These are phyloP conservation scores for Nicotiana attenuata DNA, from an alignment of 257 asterid species.

Conservation along the genomic window DNA sequence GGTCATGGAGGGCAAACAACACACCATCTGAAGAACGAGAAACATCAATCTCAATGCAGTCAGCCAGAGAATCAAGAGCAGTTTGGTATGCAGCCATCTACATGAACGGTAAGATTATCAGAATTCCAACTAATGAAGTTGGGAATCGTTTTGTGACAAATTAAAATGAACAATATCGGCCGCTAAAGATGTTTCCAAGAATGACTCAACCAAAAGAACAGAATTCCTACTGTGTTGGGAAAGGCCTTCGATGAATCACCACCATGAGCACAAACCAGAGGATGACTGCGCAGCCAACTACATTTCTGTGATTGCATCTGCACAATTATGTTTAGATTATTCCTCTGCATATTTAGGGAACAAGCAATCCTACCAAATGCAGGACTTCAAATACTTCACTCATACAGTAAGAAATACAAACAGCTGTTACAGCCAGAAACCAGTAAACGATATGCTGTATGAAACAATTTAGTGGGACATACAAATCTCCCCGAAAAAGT, in stretches of 20 bases:
- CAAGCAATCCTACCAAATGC: background rate
- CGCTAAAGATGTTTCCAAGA: background rate
- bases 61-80: conserved; percentile 77
- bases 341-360: background rate
- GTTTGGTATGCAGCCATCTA: conserved; percentile 70
- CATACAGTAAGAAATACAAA: background rate
- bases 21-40: conserved; percentile 94
- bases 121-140: background rate
- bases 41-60: conserved; percentile 89
- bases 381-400: background rate
- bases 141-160: background rate
- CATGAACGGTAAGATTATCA: conserved; percentile 8
- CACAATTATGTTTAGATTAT: conserved; percentile 11
- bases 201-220: conserved; percentile 5
- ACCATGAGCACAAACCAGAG: conserved; percentile 96
- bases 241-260: conserved; percentile 94
- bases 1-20: conserved; percentile 90
- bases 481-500: background rate
- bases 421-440: background rate
- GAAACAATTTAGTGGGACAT: background rate
- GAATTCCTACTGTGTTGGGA: conserved; percentile 79
- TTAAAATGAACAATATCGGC: background rate
- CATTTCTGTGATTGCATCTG: conserved; percentile 65
- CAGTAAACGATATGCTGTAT: background rate
- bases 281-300: conserved; percentile 72